These are phyloP conservation scores for Zymoseptoria brevis DNA, from an alignment of 2,329 filamentous ascomycete species.

Conservation along the genomic window DNA sequence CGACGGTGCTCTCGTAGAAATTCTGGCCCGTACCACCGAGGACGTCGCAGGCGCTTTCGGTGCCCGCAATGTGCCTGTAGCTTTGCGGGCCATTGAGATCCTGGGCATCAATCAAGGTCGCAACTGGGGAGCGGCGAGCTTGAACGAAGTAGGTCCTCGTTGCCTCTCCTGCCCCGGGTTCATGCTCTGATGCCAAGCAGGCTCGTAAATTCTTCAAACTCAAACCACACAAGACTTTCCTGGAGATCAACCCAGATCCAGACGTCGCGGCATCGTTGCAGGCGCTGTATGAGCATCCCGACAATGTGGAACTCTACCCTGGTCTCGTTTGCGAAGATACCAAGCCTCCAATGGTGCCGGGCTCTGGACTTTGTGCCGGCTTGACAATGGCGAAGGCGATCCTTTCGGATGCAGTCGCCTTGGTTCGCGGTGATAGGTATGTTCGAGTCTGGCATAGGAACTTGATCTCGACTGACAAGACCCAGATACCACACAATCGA, in stretches of 20 bases:
- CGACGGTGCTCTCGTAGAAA: conserved; percentile 46
- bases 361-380: conserved; percentile 65
- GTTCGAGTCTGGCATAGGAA: not conserved
- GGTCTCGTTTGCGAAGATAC: conserved; percentile 68
- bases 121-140: conserved; percentile 65
- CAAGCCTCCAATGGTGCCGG: conserved; percentile 63
- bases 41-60: conserved; percentile 48
- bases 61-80: conserved; percentile 61
- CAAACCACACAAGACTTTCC: conserved; percentile 66
- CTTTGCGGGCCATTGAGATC: conserved; percentile 69
- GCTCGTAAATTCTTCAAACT: conserved; percentile 67
- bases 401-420: conserved; percentile 66
- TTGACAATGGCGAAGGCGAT: conserved; percentile 72
- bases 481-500: not conserved
- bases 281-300: conserved; percentile 63
- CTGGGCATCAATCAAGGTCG: conserved; percentile 71
- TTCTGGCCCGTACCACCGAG: conserved; percentile 50
- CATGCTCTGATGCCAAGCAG: not conserved
- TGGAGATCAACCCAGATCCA: conserved; percentile 75
- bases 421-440: conserved; percentile 66
- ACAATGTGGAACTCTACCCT: conserved; percentile 73
- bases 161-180: not conserved
- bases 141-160: conserved; percentile 61
- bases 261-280: conserved; percentile 59
- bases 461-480: not conserved